Conservation (phyloP, 306 rosid genomes). For the Adenanthera pavonina region DNA sequence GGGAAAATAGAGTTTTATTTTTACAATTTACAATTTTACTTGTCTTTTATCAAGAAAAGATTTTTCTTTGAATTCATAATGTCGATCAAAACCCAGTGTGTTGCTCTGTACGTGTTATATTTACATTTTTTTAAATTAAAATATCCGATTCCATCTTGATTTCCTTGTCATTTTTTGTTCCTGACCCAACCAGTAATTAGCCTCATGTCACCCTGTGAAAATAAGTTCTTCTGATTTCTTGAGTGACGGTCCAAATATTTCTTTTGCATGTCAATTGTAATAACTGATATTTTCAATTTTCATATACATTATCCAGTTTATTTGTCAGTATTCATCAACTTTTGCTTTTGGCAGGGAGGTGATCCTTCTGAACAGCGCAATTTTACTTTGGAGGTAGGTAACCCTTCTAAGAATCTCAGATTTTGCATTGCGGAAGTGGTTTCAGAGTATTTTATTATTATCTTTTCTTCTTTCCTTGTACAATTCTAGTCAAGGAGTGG, state of each 20-base stretch:
- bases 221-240: neutral
- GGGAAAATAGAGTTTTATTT: neutral
- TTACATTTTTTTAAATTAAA: neutral
- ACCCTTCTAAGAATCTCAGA: slow-evolving; percentile 2
- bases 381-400: slow-evolving; percentile 82
- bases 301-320: neutral
- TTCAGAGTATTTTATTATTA: neutral
- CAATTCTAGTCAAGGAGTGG: neutral
- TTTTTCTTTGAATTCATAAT: neutral
- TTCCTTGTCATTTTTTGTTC: neutral
- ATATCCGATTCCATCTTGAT: neutral
- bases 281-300: neutral
- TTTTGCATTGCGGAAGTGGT: neutral
- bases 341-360: slow-evolving; percentile 54
- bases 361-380: slow-evolving; percentile 90
- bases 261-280: neutral
- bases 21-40: neutral
- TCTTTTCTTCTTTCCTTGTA: neutral
- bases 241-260: neutral
- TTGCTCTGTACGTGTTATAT: neutral
- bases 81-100: neutral
- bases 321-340: neutral
- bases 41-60: neutral
- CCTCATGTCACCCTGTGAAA: neutral
- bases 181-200: neutral